These are phyloP conservation scores for Saturnispora diversa DNA, from an alignment of 805 yeast species.

Conservation along the genomic window DNA sequence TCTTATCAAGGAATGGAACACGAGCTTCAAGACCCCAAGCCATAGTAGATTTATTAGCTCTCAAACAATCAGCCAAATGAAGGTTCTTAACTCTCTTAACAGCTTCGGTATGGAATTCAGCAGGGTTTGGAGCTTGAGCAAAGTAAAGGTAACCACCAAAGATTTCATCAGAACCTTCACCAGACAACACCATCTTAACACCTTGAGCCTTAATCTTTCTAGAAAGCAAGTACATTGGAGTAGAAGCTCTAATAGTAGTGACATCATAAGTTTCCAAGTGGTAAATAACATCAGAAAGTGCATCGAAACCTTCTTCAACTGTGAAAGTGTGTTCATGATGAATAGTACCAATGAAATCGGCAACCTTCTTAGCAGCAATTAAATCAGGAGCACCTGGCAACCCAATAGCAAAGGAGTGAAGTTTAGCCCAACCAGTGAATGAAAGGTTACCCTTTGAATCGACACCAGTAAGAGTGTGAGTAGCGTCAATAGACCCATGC, in stretches of 20 bases:
- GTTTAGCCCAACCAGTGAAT: constrained; percentile 62
- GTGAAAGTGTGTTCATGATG: constrained; percentile 99
- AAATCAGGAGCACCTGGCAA: constrained; percentile 97
- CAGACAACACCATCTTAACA: constrained; percentile 97
- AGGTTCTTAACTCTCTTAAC: constrained; percentile 95
- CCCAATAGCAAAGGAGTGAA: constrained; percentile 97
- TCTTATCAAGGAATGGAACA: constrained; percentile 96
- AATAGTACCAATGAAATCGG: constrained; percentile 88
- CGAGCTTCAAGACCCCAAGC: constrained; percentile 99
- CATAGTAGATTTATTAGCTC: constrained; percentile 99
- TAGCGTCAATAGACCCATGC: constrained; percentile 42
- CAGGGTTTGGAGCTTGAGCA: constrained; percentile 90
- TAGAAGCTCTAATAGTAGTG: constrained; percentile 97
- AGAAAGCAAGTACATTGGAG: constrained; percentile 95
- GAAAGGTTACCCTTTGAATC: constrained; percentile 82
- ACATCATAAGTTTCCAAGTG: constrained; percentile 98
- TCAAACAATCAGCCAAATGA: constrained; percentile 92
- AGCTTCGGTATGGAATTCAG: constrained; percentile 92
- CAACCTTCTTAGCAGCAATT: constrained; percentile 92
- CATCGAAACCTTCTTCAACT: constrained; percentile 92
- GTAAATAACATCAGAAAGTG: constrained; percentile 86
- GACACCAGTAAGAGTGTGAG: constrained; percentile 76
- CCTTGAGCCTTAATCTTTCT: constrained; percentile 99
- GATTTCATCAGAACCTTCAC: constrained; percentile 98
- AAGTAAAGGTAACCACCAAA: constrained; percentile 98